A percentile compares a stretch with the other conserved stretches of the same genome.
Evolutionary conservation across 495 filamentous ascomycete species (phyloP).

Genomic region (Neurospora sp.): DNA sequence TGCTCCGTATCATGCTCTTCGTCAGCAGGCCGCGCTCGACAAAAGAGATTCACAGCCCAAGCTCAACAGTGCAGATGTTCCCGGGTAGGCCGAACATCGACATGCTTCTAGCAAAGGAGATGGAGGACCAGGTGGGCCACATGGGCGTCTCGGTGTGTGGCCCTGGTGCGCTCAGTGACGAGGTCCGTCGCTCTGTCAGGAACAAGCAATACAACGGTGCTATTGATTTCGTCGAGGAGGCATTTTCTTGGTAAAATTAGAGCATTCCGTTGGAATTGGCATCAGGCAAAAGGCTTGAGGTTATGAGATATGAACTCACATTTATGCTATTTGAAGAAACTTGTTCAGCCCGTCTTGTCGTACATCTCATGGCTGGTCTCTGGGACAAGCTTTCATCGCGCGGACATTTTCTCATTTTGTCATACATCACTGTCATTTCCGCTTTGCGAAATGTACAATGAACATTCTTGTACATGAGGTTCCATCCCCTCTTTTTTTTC

Average conservation of each 20-base stretch:
- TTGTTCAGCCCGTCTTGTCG: background rate
- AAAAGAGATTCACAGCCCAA: slow-evolving; percentile 73
- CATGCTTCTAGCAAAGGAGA: slow-evolving; percentile 65
- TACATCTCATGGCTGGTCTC: background rate
- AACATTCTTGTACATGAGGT: background rate
- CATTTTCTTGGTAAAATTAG: slow-evolving; percentile 66
- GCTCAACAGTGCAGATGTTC: slow-evolving; percentile 81
- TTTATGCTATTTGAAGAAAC: background rate
- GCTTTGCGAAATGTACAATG: background rate
- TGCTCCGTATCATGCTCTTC: slow-evolving; percentile 78
- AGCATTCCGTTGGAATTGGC: background rate
- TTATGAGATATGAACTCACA: background rate
- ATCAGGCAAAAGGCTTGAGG: background rate
- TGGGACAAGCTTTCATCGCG: background rate
- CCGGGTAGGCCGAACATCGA: slow-evolving; percentile 53
- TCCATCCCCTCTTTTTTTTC: background rate
- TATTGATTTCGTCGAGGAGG: slow-evolving; percentile 90
- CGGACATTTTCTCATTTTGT: background rate
- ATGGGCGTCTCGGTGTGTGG: slow-evolving; percentile 85
- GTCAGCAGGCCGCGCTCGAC: slow-evolving; percentile 73
- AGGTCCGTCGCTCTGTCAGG: slow-evolving; percentile 66
- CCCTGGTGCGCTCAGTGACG: slow-evolving; percentile 79
- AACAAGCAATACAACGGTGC: slow-evolving; percentile 51
- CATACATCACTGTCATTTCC: background rate
- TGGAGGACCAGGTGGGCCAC: slow-evolving; percentile 66